Evolutionary conservation across 2,329 filamentous ascomycete genomes (phyloP), one percentile per base, ranked within the genome.

Genomic region (Byssochlamys sp.): DNA sequence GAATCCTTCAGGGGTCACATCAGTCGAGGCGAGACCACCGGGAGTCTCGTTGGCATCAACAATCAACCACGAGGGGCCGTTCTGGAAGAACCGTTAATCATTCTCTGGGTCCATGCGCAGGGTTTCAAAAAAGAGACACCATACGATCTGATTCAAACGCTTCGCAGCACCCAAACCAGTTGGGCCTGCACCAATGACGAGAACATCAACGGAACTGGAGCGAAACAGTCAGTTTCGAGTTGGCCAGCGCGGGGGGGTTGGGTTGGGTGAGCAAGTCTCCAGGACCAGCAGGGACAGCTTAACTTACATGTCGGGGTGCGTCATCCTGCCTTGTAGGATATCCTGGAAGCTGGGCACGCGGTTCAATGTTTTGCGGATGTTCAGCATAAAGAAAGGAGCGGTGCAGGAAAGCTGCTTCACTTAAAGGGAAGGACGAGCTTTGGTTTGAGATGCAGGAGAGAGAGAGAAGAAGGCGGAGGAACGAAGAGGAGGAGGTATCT

Each of bases 131-230:
- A 48, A 19, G 19, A n/a, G 19, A 29, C 2, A 66, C 73, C 87
- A 67, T 81, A 97, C 94, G 72, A 96, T 86, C 78, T 99, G 94
- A 78, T 97, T 88, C 65, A 99, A 84, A 74, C 94, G 90, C 83
- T 99, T 99, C 69, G 94, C 94, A 74, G 94, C 94, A 82, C 94
- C 94, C 67, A 97, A 85, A 78, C 94, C 94, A 71, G 94, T 97
- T 69, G 94, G 94, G 73, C 94, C 94, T 78, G 92, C 92, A 73
- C 94, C 94, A 80, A 97, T 96, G 77, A 99, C 86, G 73, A 99
- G 90, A 67, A 99, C 88, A 78, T 99, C 94, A 74, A 97, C 90
- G 71, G 90, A 87, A 76, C 91, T 95, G 75, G n/a, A 45, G 62
- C 55, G 53, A 48, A 12, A 55, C 53, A 52, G 54, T 55, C 35